A percentile compares a stretch with the other conserved stretches of the same genome.
Evolutionary conservation across 805 yeast genomes (phyloP).

Genomic region (Saccharomycopsis guyanensis): DNA sequence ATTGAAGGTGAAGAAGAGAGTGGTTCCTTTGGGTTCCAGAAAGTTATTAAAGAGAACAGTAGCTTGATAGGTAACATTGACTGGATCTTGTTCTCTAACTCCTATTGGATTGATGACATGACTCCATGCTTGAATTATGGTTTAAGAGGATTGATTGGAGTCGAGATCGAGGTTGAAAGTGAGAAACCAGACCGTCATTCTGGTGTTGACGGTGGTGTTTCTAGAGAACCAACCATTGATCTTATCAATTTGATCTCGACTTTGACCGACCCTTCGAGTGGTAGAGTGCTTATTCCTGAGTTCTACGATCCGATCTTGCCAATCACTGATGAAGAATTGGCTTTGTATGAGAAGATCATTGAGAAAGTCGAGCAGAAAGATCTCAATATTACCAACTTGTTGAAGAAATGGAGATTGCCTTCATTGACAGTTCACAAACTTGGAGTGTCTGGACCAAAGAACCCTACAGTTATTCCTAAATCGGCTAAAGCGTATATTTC

Average conservation of each 20-base stretch:
- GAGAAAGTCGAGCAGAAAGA: slow-evolving; percentile 28
- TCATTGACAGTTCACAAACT: slow-evolving; percentile 81
- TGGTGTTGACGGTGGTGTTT: slow-evolving; percentile 93
- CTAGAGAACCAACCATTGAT: slow-evolving; percentile 84
- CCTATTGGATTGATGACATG: slow-evolving; percentile 87
- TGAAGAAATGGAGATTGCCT: slow-evolving; percentile 85
- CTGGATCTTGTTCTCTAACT: slow-evolving; percentile 84
- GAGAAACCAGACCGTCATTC: slow-evolving; percentile 88
- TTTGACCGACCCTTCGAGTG: slow-evolving; percentile 45
- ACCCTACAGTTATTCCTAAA: slow-evolving; percentile 84
- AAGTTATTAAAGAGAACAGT: slow-evolving; percentile 47
- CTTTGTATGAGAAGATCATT: slow-evolving; percentile 53
- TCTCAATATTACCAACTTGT: slow-evolving; percentile 37
- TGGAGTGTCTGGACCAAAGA: slow-evolving; percentile 83
- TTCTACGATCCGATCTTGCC: slow-evolving; percentile 65
- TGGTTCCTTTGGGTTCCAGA: slow-evolving; percentile 81
- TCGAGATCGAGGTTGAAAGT: slow-evolving; percentile 60
- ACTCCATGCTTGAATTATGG: slow-evolving; percentile 94
- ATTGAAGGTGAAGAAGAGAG: slow-evolving; percentile 96
- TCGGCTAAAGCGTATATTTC: slow-evolving; percentile 70
- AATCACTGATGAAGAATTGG: slow-evolving; percentile 48
- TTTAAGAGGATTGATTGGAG: slow-evolving; percentile 81
- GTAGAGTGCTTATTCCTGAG: slow-evolving; percentile 53
- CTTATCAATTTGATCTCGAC: slow-evolving; percentile 63
- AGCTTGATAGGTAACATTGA: slow-evolving; percentile 64